Conservation (phyloP, 1,284 basidiomycete genomes). For the Ganoderma meredithae region DNA sequence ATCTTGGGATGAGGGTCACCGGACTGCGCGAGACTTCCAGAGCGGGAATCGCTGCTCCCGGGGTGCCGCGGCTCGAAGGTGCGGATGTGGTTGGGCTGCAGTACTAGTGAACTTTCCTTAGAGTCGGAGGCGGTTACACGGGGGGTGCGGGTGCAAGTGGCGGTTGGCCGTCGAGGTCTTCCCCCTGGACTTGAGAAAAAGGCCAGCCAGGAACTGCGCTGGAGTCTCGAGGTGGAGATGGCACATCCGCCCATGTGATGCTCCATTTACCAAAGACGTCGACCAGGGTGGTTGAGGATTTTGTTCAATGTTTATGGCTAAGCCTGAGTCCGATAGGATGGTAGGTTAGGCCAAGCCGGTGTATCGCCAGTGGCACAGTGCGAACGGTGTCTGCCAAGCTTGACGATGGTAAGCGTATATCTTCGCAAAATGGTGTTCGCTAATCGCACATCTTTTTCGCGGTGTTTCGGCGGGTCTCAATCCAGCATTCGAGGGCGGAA, state of each 20-base stretch:
- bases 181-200: background rate
- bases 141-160: background rate
- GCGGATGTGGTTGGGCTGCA: background rate
- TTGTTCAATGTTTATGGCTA: background rate
- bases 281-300: background rate
- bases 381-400: background rate
- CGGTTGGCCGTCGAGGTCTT: background rate
- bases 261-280: background rate
- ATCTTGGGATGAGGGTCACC: conserved; percentile 14
- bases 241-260: background rate
- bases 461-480: too few species aligned
- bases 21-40: conserved; percentile 3
- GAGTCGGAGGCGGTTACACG: conserved; percentile 6
- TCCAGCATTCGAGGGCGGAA: too few species aligned
- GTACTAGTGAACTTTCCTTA: conserved; percentile 5
- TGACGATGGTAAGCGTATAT: background rate
- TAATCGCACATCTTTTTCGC: background rate
- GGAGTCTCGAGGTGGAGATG: background rate
- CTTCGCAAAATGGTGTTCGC: background rate
- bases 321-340: background rate
- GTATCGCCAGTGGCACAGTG: background rate
- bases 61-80: background rate
- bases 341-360: background rate
- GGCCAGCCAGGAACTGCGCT: background rate
- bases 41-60: conserved; percentile 5